Base-by-base conservation (phyloP, 2,329 filamentous ascomycete species). In the Fulvia fulva region DNA sequence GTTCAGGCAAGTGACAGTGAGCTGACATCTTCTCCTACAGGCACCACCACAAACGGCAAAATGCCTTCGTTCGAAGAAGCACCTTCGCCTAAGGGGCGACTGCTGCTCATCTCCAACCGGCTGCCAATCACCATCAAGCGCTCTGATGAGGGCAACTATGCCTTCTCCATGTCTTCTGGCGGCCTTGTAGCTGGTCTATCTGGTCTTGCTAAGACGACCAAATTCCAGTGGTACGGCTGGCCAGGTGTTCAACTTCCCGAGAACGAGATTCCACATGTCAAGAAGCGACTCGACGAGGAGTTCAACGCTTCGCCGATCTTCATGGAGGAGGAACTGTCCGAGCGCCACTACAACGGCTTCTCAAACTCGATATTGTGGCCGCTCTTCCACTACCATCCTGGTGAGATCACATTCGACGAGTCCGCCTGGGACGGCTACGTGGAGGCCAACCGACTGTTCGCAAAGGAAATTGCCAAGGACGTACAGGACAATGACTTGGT, bases 161-260 rank as follows among this genome's bases (percentile, higher is more conserved):
- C 87, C 70, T 96, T 96, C 76, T 91, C 89, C 73, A 96, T 97
- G 90, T 97, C 93, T 49, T 97, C 94, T 1, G 94, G 94, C 58
- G 94, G 94, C 43, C 84, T 99, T 43, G 94, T 97, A 69, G 96
- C 91, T 52, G 94, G 94, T 21, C 81, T 99, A 61, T 96, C 90
- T 66, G 94, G 94, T 25, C 79, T 97, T 58, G 88, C 90, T 68
- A 97, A 97, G 77, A 89, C 90, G 30, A 96, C 91, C 25, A 93
- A 87, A 66, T 97, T 97, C 76, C 90, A 94, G 75, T 99, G 94
- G 94, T 97, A 97, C 76, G 94, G 94, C 66, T 97, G 94, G 93
- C 92, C 94, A 0, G 94, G 94, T 37, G 78, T 96, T 51, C 91
- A 97, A 75, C 86, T 97, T 4, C 93, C 93, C 41, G 90, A 95